Base-by-base conservation (phyloP, 1,284 basidiomycete species). In the Quambalaria eucalypti region DNA sequence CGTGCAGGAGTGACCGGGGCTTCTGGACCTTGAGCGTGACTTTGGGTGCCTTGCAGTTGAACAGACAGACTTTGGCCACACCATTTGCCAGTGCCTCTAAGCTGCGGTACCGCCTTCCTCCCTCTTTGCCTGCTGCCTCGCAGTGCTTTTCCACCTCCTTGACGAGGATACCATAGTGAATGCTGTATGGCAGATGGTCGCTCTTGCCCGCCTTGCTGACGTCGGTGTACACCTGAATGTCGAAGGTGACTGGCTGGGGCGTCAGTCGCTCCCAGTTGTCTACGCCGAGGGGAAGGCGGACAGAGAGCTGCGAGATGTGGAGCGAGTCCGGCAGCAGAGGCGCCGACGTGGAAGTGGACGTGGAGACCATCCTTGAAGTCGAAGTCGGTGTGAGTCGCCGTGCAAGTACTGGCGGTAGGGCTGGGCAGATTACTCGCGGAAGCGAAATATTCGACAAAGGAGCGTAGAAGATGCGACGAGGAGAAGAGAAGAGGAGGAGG, bases 131-230 rank as follows among this genome's bases (percentile, higher is more conserved):
- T 21, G 36, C 48, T 10, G 42, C 30, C 6, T 61, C 55, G 48
- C 68, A 63, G 50, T 68, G 62, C 9, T 58, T 64, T 52, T 76
- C 73, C 28, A 76, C 59, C 48, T 69, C 68, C 55, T 67, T 76
- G 55, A 64, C 65, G 47, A 68, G 66, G 28, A 66, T 59, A 55
- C 66, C 72, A 46, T 74, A 74, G 59, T 74, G 73, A 58, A 86
- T 79, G 1, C 84, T 84, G 59, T 81, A 72, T 0, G 76, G 65
- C 3, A 87, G 74, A 60, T 85, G 80, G 69, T 88, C 86, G 4
- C 78, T 76, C 2, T 65, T 65, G 21, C 83, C 84, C 2, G 85
- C 78, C 9, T 69, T 64, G 10, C 78, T 77, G 16, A 86, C 77
- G 63, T 85, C 80, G 61, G 84, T 80, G 14, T 78, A 76, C 46